Conservation (phyloP, 2,329 filamentous ascomycete genomes). For the Epicoccum nigrum region DNA sequence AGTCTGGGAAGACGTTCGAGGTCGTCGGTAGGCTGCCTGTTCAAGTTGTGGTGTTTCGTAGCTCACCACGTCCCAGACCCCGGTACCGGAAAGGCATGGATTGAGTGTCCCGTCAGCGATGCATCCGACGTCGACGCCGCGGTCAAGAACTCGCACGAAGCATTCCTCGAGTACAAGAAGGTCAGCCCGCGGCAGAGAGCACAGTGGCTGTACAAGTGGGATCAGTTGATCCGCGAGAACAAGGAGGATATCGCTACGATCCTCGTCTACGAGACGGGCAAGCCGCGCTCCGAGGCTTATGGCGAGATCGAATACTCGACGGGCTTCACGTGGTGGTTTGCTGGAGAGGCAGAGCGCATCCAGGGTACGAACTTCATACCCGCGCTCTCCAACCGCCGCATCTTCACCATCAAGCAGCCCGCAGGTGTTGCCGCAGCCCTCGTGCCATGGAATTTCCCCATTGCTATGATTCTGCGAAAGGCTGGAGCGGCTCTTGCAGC, state of each 20-base stretch:
- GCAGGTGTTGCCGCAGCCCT: slow-evolving; percentile 71
- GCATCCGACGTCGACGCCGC: slow-evolving; percentile 66
- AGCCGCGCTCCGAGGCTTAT: slow-evolving; percentile 58
- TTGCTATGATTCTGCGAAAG: slow-evolving; percentile 72
- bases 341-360: slow-evolving; percentile 62
- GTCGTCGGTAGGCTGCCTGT: slow-evolving; percentile 53
- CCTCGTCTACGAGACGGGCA: slow-evolving; percentile 65
- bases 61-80: slow-evolving; percentile 52
- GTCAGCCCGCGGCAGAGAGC: slow-evolving; percentile 66
- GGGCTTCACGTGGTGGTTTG: slow-evolving; percentile 63
- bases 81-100: slow-evolving; percentile 57
- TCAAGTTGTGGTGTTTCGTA: not conserved
- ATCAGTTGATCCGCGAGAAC: slow-evolving; percentile 66
- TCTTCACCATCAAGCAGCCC: slow-evolving; percentile 77
- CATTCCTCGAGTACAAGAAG: slow-evolving; percentile 66
- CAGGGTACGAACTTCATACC: slow-evolving; percentile 66
- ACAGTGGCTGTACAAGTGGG: slow-evolving; percentile 69
- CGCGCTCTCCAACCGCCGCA: slow-evolving; percentile 66
- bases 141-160: slow-evolving; percentile 64
- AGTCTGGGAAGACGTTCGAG: slow-evolving; percentile 64
- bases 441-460: slow-evolving; percentile 76
- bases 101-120: slow-evolving; percentile 54
- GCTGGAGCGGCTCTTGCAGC: slow-evolving; percentile 71
- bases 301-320: slow-evolving; percentile 61
- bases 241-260: slow-evolving; percentile 68